phyloP scores from a whole-genome alignment of 139 green algal species.

The Chlorella vulgaris region DNA sequence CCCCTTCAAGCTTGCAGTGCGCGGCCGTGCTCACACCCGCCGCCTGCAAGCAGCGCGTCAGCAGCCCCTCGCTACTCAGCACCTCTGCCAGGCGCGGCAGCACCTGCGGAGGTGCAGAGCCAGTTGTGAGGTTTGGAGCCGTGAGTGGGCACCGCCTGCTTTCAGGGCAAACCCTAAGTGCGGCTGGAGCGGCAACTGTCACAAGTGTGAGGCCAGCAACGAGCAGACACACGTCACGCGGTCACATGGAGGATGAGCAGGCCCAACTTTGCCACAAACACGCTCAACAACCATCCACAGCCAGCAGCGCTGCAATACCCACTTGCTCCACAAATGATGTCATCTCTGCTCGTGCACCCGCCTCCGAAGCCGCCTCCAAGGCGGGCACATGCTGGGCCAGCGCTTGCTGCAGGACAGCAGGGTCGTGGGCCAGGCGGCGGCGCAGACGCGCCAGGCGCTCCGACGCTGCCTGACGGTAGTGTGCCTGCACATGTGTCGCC shows the following conservation, averaged over 20 bases:
- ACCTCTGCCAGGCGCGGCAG: slow-evolving; percentile 19
- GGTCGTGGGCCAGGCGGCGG: not conserved
- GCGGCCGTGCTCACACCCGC: not conserved
- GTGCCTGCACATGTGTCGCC: slow-evolving; percentile 21
- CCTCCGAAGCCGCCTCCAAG: not conserved
- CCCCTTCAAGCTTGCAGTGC: too few relatives aligned
- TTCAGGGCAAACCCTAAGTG: too few relatives aligned
- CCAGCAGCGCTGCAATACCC: too few relatives aligned
- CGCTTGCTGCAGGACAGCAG: not conserved
- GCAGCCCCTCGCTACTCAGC: not conserved
- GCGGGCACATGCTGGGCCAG: not conserved
- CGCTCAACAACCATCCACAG: too few relatives aligned
- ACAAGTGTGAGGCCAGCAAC: too few relatives aligned
- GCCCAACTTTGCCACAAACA: too few relatives aligned
- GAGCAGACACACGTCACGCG: too few relatives aligned
- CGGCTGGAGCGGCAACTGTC: too few relatives aligned
- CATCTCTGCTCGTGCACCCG: not conserved
- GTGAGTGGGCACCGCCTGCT: too few relatives aligned
- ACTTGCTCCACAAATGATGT: not conserved
- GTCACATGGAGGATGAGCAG: too few relatives aligned
- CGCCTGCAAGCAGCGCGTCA: slow-evolving; percentile 16
- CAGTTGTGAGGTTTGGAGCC: too few relatives aligned
- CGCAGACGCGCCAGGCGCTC: not conserved
- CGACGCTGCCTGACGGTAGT: slow-evolving; percentile 10
- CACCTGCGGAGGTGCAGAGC: not conserved